Evolutionary conservation across 2,329 filamentous ascomycete species (phyloP), one percentile per base, ranked within the genome.

Genomic region (Fusarium fujikuroi): DNA sequence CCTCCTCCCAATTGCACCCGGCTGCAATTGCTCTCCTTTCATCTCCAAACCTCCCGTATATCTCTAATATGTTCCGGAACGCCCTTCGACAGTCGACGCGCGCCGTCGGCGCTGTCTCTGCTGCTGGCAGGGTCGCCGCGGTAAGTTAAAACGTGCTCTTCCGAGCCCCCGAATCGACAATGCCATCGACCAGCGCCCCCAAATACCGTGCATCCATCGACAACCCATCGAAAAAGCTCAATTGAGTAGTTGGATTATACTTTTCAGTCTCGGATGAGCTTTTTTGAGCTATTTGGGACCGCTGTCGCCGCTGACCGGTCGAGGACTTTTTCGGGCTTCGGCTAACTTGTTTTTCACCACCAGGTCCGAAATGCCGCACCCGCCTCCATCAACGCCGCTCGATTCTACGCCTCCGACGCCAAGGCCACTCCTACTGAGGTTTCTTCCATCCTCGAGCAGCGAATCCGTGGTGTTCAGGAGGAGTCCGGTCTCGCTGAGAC

Each of bases 391-490:
- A 92, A 91, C 88, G 88, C 90, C 81, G 86, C 91, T 85, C 94
- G 96, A 87, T 90, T 90, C 86, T 98, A 97, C 88, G 95, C 94
- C 84, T 88, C 92, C 86, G 95, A 97, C 83, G 93, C 94, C 79
- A 98, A 98, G 91, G 95, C 96, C 81, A 87, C 95, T 71, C 96
- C 96, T 80, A 99, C 95, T 82, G 96, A 99, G 90, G 95, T 98
- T 81, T 98, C 96, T 80, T 98, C 95, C 80, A 98, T 99, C 86
- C 93, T 99, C 84, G 96, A 98, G 90, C 95, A 98, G 91, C 92
- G 95, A 87, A 99, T 99, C 83, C 94, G 96, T 84, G 96, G 96
- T 90, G 94, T 98, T 79, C 93, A 97, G 87, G 96, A 98, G 89
- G 96, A 98, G 90, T 90, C 94, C 84, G 91, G 91, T 85, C 93